A percentile compares a stretch with the other conserved stretches of the same genome.
Evolutionary conservation across 2,329 filamentous ascomycete species (phyloP).

Genomic region (Penicillium verrucosum): DNA sequence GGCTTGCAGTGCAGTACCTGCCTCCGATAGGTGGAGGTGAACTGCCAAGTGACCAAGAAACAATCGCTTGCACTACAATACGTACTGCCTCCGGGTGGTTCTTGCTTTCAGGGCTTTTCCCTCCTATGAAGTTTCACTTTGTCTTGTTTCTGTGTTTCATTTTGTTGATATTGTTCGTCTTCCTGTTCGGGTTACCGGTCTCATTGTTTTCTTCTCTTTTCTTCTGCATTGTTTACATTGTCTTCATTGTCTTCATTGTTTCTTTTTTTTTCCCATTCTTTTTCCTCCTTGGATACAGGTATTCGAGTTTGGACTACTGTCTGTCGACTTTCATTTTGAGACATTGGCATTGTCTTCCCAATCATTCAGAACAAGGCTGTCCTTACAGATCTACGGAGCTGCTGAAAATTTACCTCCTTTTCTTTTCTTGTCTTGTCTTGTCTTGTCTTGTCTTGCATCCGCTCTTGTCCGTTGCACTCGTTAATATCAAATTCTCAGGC

Average conservation of each 20-base stretch:
- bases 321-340: conserved; percentile 4
- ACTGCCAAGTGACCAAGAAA: conserved; percentile 9
- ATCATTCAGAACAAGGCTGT: neutral
- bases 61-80: conserved; percentile 3
- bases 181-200: neutral
- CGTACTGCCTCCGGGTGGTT: neutral
- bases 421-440: neutral
- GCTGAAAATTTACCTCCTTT: neutral
- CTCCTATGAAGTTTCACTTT: conserved; percentile 3
- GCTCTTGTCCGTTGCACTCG: conserved; percentile 1
- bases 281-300: conserved; percentile 6
- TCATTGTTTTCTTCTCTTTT: neutral
- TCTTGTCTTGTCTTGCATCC: neutral
- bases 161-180: neutral
- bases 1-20: neutral
- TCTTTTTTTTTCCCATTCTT: neutral
- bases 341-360: conserved; percentile 7
- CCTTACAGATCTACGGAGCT: neutral
- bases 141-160: neutral
- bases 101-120: neutral
- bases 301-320: conserved; percentile 21
- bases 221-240: neutral
- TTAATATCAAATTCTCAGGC: conserved; percentile 3
- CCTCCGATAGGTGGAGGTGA: conserved; percentile 15
- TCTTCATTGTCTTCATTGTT: neutral